These are phyloP conservation scores for Stenocarpella maydis DNA, from an alignment of 2,329 filamentous ascomycete species.

Conservation along the genomic window DNA sequence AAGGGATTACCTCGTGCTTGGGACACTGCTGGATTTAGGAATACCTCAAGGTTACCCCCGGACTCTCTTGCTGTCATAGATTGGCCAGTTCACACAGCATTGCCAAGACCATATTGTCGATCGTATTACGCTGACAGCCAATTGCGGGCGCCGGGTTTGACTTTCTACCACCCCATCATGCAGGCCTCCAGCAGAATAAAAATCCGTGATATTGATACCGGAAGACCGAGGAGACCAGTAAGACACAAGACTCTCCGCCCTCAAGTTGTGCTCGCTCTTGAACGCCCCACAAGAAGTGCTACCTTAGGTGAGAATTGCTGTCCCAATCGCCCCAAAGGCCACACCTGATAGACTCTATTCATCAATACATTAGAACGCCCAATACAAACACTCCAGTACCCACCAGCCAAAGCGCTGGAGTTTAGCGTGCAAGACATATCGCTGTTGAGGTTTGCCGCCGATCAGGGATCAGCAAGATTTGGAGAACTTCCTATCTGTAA, in stretches of 20 bases:
- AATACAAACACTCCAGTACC: no score
- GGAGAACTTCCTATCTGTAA: neutral
- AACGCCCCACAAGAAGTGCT: neutral
- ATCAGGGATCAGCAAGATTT: neutral
- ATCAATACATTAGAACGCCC: neutral
- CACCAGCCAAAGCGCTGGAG: no score
- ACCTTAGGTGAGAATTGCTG: neutral
- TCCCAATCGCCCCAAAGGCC: neutral
- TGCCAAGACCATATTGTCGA: conserved; percentile 2
- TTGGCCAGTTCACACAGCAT: neutral
- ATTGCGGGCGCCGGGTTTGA: neutral
- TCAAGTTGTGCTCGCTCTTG: neutral
- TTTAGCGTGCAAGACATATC: no score
- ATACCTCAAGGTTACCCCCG: neutral
- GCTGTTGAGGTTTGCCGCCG: neutral
- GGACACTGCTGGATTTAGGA: neutral
- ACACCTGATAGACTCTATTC: neutral
- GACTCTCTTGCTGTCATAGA: neutral
- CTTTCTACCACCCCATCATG: neutral
- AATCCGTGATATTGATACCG: neutral
- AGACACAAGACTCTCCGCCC: neutral
- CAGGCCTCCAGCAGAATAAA: neutral
- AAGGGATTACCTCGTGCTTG: neutral
- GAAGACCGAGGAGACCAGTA: conserved; percentile 20
- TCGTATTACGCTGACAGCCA: neutral